Evolutionary conservation across 176 grass and related monocot species (phyloP).

Genomic region (Cymbopogon citratus): DNA sequence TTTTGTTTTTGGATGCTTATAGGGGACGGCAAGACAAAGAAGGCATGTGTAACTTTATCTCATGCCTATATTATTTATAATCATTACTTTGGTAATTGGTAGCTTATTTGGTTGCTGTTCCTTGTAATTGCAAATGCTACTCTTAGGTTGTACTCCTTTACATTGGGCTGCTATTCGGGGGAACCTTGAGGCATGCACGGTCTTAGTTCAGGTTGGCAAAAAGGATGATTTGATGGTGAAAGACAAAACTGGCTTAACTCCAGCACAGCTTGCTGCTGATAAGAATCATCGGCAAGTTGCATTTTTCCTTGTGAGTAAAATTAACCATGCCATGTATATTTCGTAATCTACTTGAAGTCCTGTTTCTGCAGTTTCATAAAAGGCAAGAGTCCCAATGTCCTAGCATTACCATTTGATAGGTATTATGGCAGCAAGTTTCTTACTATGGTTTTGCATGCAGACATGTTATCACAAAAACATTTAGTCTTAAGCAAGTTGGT

Average conservation of each 20-base stretch:
- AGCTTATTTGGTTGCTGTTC: conserved; percentile 17
- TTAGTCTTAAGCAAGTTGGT: background rate
- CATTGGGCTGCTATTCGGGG: conserved; percentile 99
- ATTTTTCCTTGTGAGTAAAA: conserved; percentile 96
- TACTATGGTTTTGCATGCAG: background rate
- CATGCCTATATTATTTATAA: background rate
- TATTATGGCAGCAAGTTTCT: background rate
- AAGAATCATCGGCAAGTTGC: conserved; percentile 91
- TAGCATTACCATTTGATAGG: conserved; percentile 12
- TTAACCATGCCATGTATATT: background rate
- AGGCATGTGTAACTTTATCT: conserved; percentile 43
- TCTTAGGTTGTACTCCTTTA: conserved; percentile 94
- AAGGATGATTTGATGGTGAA: conserved; percentile 85
- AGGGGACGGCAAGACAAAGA: conserved; percentile 91
- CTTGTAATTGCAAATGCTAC: conserved; percentile 27
- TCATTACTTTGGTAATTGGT: background rate
- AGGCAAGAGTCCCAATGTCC: background rate
- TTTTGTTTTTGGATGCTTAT: conserved; percentile 96
- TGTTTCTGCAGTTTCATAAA: background rate
- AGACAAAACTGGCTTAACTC: conserved; percentile 96
- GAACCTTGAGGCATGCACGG: conserved; percentile 85
- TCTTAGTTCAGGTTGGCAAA: conserved; percentile 97
- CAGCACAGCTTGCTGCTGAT: conserved; percentile 82
- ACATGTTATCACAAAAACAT: background rate
- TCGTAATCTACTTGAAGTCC: background rate